Conservation (phyloP, 805 yeast genomes). For the Barnettozyma californica region DNA sequence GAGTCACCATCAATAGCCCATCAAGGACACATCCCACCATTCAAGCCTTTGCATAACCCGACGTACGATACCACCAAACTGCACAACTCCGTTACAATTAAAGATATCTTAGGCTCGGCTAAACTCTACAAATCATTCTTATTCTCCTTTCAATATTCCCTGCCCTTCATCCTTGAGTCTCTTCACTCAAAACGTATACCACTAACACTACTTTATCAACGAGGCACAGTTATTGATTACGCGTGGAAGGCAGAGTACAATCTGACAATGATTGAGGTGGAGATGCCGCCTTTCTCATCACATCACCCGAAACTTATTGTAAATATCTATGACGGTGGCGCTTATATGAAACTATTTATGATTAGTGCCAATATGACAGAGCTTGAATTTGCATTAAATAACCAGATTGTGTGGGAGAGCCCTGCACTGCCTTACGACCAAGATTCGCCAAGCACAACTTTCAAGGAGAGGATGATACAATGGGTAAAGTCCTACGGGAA, state of each 20-base stretch:
- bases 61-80: constrained; percentile 15
- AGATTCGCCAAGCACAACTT: constrained; percentile 22
- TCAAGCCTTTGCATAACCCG: constrained; percentile 19
- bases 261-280: constrained; percentile 25
- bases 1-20: background rate
- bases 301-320: constrained; percentile 71
- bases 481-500: constrained; percentile 43
- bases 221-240: constrained; percentile 25
- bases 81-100: constrained; percentile 21
- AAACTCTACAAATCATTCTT: constrained; percentile 35
- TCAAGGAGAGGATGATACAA: constrained; percentile 38
- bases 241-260: constrained; percentile 8
- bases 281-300: constrained; percentile 36
- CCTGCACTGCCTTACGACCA: constrained; percentile 32
- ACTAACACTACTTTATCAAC: constrained; percentile 28
- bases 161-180: constrained; percentile 32
- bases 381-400: constrained; percentile 50
- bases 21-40: constrained; percentile 10
- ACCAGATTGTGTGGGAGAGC: constrained; percentile 64
- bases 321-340: constrained; percentile 38
- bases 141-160: constrained; percentile 44
- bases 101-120: constrained; percentile 29
- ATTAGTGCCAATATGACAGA: constrained; percentile 56
- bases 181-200: constrained; percentile 3
- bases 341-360: constrained; percentile 43